Percentiles rank a stretch among this genome's conserved stretches.
Conservation (phyloP, 768 basidiomycete genomes). For the Cystobasidium tubakii region DNA sequence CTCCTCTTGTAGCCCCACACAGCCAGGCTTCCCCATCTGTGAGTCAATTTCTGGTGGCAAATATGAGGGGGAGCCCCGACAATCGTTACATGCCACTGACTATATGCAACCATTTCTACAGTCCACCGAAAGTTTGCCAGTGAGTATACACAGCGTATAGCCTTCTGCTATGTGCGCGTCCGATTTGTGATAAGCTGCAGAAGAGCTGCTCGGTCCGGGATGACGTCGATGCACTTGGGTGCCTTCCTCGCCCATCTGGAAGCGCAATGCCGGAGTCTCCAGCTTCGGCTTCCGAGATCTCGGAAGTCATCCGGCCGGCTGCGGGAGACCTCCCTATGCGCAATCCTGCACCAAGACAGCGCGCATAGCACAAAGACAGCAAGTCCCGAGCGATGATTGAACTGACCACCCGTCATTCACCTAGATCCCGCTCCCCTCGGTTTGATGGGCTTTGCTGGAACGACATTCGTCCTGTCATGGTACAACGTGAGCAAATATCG, state of each 20-base stretch:
- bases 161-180: not conserved
- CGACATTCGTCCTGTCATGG: constrained; percentile 49
- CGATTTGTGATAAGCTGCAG: too few species aligned
- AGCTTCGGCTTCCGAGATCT: not conserved
- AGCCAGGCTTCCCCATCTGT: constrained; percentile 33
- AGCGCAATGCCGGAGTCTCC: too few species aligned
- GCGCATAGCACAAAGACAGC: too few species aligned
- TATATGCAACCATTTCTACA: not conserved
- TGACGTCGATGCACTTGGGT: not conserved
- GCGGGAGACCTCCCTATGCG: not conserved
- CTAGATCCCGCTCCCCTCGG: constrained; percentile 49
- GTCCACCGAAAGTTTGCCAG: constrained; percentile 35
- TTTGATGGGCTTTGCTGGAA: constrained; percentile 45
- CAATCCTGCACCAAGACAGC: not conserved
- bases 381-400: too few species aligned
- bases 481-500: constrained; percentile 46
- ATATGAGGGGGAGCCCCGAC: not conserved
- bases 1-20: not conserved
- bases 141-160: not conserved
- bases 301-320: not conserved
- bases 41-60: not conserved
- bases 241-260: not conserved
- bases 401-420: not conserved
- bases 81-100: not conserved
- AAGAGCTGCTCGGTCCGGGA: not conserved